A percentile compares a stretch with the other conserved stretches of the same genome.
Evolutionary conservation across 2,329 filamentous ascomycete genomes (phyloP).

Genomic region (Biscogniauxia marginata): DNA sequence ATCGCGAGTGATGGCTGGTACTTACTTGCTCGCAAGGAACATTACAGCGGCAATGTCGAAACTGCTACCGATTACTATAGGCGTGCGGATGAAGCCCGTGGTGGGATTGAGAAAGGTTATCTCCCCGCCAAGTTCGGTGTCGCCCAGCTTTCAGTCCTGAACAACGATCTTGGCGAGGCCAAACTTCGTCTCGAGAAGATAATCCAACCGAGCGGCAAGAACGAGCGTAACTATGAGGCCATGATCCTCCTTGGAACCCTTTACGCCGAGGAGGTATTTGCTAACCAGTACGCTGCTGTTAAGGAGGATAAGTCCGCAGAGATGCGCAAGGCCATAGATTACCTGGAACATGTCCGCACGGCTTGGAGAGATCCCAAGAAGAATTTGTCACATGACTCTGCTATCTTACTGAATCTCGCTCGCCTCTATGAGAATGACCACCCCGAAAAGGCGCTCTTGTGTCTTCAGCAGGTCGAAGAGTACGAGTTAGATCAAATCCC

Average conservation of each 20-base stretch:
- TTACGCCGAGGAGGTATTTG: conserved; percentile 92
- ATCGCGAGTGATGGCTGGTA: conserved; percentile 99
- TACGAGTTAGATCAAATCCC: conserved; percentile 79
- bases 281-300: conserved; percentile 65
- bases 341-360: conserved; percentile 79
- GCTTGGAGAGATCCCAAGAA: conserved; percentile 94
- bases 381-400: conserved; percentile 75
- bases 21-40: conserved; percentile 84
- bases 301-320: conserved; percentile 88
- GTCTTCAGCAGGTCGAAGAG: conserved; percentile 87
- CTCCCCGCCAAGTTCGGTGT: conserved; percentile 92
- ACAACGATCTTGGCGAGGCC: conserved; percentile 83
- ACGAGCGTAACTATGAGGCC: conserved; percentile 66
- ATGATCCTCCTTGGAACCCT: conserved; percentile 90
- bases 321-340: conserved; percentile 78
- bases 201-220: conserved; percentile 74
- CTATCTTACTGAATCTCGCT: conserved; percentile 87
- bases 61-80: conserved; percentile 84
- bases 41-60: conserved; percentile 72
- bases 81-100: conserved; percentile 86
- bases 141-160: conserved; percentile 83
- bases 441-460: conserved; percentile 89
- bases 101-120: conserved; percentile 86
- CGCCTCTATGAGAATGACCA: conserved; percentile 83
- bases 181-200: conserved; percentile 95